Conservation (phyloP, 2,329 filamentous ascomycete genomes). For the Colletotrichum plurivorum region DNA sequence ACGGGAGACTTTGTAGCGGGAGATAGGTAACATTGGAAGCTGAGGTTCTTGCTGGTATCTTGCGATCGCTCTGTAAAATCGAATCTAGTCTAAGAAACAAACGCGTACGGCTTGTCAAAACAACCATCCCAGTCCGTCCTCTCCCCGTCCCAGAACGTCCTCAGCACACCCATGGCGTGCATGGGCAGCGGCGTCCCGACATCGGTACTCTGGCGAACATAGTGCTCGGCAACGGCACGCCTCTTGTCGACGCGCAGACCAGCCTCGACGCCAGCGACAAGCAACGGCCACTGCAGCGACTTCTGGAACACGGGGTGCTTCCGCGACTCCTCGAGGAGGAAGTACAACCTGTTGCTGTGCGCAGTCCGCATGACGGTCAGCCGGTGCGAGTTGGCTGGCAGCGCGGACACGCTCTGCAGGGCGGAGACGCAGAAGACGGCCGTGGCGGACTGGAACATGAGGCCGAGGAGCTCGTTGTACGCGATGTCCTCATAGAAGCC, state of each 20-base stretch:
- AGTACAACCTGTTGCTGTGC: constrained; percentile 40
- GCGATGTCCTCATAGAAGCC: constrained; percentile 44
- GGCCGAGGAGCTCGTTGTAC: constrained; percentile 46
- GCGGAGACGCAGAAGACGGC: constrained; percentile 54
- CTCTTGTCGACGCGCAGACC: constrained; percentile 33
- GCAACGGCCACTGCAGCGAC: constrained; percentile 52
- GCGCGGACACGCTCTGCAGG: constrained; percentile 50
- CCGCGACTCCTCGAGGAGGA: constrained; percentile 41
- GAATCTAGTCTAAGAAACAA: constrained; percentile 38
- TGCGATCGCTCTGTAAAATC: neutral
- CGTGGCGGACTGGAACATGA: constrained; percentile 49
- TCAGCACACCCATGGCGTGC: constrained; percentile 48
- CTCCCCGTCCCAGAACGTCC: constrained; percentile 52
- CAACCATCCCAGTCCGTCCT: constrained; percentile 53
- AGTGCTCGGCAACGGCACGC: constrained; percentile 45
- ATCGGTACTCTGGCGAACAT: constrained; percentile 46
- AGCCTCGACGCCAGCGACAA: constrained; percentile 53
- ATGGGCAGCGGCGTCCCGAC: constrained; percentile 49
- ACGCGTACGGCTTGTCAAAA: constrained; percentile 52
- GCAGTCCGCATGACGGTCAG: constrained; percentile 35
- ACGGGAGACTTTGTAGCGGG: no score
- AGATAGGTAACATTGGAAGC: neutral
- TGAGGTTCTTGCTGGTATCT: neutral
- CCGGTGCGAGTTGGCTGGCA: constrained; percentile 41
- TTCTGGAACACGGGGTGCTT: constrained; percentile 39